phyloP scores from a whole-genome alignment of 257 asterid species.

The Solanum okadae region DNA sequence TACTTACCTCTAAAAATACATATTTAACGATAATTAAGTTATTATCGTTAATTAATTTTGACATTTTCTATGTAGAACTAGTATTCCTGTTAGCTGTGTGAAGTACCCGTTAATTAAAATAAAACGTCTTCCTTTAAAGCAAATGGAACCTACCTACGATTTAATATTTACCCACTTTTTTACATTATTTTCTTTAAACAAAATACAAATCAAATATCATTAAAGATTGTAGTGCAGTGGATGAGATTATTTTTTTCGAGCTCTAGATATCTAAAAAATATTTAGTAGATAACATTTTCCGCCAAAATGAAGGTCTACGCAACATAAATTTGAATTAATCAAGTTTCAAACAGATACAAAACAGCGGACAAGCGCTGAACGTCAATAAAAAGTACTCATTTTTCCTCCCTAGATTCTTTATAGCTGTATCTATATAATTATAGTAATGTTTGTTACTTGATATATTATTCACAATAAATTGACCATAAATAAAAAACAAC shows the following conservation, averaged over 20 bases:
- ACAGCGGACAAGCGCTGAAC: rapidly evolving
- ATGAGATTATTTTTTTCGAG: no score
- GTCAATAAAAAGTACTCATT: not conserved
- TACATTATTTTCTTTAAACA: not conserved
- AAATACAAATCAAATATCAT: not conserved
- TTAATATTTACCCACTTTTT: not conserved
- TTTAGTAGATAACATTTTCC: rapidly evolving
- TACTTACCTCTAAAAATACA: not conserved
- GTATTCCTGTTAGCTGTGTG: not conserved
- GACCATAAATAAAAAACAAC: not conserved
- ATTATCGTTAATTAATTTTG: no score
- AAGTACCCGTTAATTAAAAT: not conserved
- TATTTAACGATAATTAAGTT: no score
- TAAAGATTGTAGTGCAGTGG: not conserved
- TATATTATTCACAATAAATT: not conserved
- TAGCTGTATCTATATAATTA: not conserved
- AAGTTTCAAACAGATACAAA: rapidly evolving
- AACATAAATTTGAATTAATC: rapidly evolving
- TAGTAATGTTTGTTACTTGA: not conserved
- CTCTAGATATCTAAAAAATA: rapidly evolving
- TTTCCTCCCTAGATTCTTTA: not conserved
- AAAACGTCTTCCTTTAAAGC: not conserved
- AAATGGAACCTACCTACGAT: not conserved
- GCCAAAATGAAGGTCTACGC: rapidly evolving
- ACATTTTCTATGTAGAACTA: rapidly evolving